Evolutionary conservation across 495 filamentous ascomycete species (phyloP), one percentile per base, ranked within the genome.

Genomic region (Cairneyella variabilis): DNA sequence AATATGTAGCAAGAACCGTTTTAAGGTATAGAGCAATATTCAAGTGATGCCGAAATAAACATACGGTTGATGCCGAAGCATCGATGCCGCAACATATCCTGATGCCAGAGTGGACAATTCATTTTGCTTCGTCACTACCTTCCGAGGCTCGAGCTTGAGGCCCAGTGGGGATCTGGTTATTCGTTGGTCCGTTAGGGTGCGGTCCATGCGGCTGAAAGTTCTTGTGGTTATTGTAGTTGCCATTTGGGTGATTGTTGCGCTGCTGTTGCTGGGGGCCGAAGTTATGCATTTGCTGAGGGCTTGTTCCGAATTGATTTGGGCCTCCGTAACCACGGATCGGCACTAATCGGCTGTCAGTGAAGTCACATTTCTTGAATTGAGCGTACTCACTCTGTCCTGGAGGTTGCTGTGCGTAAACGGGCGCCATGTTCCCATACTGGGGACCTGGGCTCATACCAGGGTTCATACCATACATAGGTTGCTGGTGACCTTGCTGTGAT

Each of bases 401-500:
- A 25, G 74, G 78, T 59, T 88, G 86, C 48, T 78, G 81, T 21
- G 76, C 71, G 58, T 83, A 90, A 1, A 78, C 73, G 4, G 86
- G 84, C 58, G 85, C 82, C 20, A 54, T 39, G 11, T 28, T 44
- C 60, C 80, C 82, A 61, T 83, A 87, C 55, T 82, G 82, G 47
- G 79, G 73, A 18, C 73, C 79, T 21, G 83, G 83, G 48, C 80
- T 79, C 58, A 82, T 74, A 20, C 73, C 79, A 26, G 83, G 83
- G 49, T 78, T 78, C 82, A 88, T 84, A 46, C 79, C 72, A 57
- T 78, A 88, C 64, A 88, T 79, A 44, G 84, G 84, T 53, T 85
- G 83, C 58, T 89, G 86, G 26, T 90, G 86, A 14, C 85, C 86
- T 56, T 85, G 83, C 57, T 89, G 86, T 18, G 86, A 90, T 45